These are phyloP conservation scores for Paxillus involutus DNA, from an alignment of 768 basidiomycete genomes.

Conservation along the genomic window DNA sequence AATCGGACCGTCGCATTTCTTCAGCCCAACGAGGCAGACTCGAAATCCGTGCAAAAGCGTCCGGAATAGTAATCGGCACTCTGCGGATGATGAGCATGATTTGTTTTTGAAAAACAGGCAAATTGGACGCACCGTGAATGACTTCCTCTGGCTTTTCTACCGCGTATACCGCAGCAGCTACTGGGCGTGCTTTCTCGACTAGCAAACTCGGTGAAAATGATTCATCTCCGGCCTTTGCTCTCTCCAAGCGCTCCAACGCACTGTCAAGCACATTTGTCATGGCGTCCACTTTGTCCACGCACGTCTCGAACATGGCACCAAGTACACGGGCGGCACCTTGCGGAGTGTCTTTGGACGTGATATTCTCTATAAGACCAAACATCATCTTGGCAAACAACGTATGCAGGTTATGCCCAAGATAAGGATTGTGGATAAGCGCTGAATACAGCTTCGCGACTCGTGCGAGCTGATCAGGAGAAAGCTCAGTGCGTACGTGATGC, in stretches of 20 bases:
- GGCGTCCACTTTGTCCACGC: constrained; percentile 81
- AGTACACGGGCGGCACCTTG: constrained; percentile 71
- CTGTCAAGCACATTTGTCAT: constrained; percentile 60
- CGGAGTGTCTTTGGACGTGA: constrained; percentile 71
- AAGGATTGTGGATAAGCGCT: constrained; percentile 85
- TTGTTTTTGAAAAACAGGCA: neutral
- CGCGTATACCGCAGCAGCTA: constrained; percentile 74
- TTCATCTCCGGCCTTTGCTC: constrained; percentile 38
- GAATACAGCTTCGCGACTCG: constrained; percentile 84
- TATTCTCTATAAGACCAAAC: constrained; percentile 82
- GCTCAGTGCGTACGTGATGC: constrained; percentile 84
- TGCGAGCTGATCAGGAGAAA: constrained; percentile 72
- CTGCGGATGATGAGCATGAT: constrained; percentile 39
- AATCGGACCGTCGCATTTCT: constrained; percentile 73
- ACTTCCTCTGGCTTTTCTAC: constrained; percentile 82
- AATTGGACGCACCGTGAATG: constrained; percentile 59
- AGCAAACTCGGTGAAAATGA: constrained; percentile 52
- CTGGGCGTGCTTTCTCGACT: constrained; percentile 85
- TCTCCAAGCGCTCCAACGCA: constrained; percentile 49
- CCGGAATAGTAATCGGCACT: constrained; percentile 83
- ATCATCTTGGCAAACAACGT: constrained; percentile 92
- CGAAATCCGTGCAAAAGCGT: constrained; percentile 89
- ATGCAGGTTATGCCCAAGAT: constrained; percentile 77
- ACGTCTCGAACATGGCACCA: constrained; percentile 74
- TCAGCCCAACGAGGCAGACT: constrained; percentile 70